These are phyloP conservation scores for Eruca vesicaria DNA, from an alignment of 441 rosid species.

Conservation along the genomic window DNA sequence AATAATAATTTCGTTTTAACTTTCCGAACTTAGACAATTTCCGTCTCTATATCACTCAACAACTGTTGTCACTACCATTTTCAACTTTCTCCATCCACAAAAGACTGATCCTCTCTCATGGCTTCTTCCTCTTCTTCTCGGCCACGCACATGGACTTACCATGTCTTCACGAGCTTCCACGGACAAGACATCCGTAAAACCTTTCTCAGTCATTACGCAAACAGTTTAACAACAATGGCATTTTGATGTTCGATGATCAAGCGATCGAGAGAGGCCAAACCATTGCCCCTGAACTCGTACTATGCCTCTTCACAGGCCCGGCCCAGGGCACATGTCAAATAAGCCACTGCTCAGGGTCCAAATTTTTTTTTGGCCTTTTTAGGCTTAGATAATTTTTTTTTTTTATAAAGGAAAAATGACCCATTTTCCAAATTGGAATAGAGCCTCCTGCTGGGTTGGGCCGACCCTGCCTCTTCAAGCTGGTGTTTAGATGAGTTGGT, in stretches of 20 bases:
- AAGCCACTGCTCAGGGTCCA: too few species aligned
- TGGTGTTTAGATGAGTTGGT: background rate
- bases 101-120: background rate
- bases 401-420: too few species aligned
- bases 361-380: too few species aligned
- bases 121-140: background rate
- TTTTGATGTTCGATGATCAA: background rate
- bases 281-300: background rate
- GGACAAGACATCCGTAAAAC: background rate
- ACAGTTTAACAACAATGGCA: background rate
- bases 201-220: background rate
- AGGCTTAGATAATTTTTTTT: too few species aligned
- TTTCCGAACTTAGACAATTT: too few species aligned
- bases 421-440: too few species aligned
- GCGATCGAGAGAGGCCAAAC: background rate
- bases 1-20: background rate
- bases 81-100: background rate
- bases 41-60: background rate
- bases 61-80: background rate
- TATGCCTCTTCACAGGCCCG: background rate
- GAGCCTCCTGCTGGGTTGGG: too few species aligned
- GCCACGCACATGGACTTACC: background rate
- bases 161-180: background rate
- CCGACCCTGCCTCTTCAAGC: too few species aligned
- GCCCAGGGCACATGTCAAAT: too few species aligned